Conservation (phyloP, 225 moss, liverwort and hornwort species). For the Ulota crispa region DNA sequence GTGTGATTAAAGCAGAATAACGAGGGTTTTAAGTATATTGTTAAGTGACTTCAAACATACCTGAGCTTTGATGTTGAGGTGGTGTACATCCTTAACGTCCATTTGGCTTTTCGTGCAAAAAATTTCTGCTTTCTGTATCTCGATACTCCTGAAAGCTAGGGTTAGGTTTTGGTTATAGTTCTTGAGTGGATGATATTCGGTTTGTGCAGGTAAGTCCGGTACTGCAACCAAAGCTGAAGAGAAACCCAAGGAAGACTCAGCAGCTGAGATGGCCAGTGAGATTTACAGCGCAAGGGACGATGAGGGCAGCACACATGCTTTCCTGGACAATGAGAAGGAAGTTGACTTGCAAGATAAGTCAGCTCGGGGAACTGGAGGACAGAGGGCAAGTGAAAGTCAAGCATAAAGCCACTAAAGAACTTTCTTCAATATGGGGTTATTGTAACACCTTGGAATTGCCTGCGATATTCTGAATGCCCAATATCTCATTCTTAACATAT, state of each 20-base stretch:
- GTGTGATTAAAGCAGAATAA: background rate
- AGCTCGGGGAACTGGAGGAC: slow-evolving; percentile 33
- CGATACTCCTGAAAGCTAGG: background rate
- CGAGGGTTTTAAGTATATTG: background rate
- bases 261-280: slow-evolving; percentile 33
- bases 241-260: background rate
- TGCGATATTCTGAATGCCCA: background rate
- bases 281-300: slow-evolving; percentile 33
- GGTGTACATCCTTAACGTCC: background rate
- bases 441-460: background rate
- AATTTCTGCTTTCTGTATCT: background rate
- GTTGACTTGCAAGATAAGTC: slow-evolving; percentile 25
- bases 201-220: slow-evolving; percentile 29
- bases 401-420: background rate
- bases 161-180: background rate
- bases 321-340: slow-evolving; percentile 36
- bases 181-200: background rate
- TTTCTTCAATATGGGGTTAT: background rate
- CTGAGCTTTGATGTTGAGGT: background rate
- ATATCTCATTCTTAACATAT: background rate
- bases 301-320: slow-evolving; percentile 29
- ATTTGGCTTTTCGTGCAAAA: too few species aligned
- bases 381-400: slow-evolving; percentile 6
- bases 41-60: background rate
- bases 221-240: background rate